phyloP scores from a whole-genome alignment of 768 basidiomycete genomes.

The Kwoniella shandongensis region DNA sequence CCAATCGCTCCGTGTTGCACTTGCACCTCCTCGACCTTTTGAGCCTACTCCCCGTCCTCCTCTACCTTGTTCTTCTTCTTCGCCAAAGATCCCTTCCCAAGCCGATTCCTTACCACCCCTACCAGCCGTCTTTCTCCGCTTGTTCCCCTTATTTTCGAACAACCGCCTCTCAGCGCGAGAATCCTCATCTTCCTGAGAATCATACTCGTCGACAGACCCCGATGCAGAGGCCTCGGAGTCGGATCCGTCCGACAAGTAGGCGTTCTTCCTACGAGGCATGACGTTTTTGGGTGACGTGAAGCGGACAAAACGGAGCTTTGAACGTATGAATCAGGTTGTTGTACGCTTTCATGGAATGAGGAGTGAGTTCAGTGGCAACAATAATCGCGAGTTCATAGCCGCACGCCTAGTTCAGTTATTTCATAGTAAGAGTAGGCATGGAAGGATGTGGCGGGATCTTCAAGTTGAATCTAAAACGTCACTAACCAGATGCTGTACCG shows the following conservation, averaged over 20 bases:
- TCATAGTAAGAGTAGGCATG: too few species aligned
- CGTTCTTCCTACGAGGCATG: constrained; percentile 53
- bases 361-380: neutral
- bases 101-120: constrained; percentile 44
- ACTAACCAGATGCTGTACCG: too few species aligned
- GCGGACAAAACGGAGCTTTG: neutral
- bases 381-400: neutral
- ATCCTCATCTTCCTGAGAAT: constrained; percentile 50
- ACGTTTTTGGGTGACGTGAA: neutral
- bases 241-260: constrained; percentile 61
- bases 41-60: constrained; percentile 31
- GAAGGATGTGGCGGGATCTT: neutral
- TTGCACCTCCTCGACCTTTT: constrained; percentile 21
- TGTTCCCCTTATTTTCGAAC: constrained; percentile 44
- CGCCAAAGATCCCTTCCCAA: constrained; percentile 53
- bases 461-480: neutral
- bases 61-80: constrained; percentile 33
- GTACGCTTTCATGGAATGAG: neutral
- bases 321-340: neutral
- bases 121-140: constrained; percentile 30
- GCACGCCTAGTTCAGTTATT: neutral
- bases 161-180: constrained; percentile 43
- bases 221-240: constrained; percentile 56
- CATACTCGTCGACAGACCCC: constrained; percentile 32
- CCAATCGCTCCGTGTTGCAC: constrained; percentile 33